Conservation (phyloP, 129 eudicot species). For the Pseudognaphalium luteoalbum region DNA sequence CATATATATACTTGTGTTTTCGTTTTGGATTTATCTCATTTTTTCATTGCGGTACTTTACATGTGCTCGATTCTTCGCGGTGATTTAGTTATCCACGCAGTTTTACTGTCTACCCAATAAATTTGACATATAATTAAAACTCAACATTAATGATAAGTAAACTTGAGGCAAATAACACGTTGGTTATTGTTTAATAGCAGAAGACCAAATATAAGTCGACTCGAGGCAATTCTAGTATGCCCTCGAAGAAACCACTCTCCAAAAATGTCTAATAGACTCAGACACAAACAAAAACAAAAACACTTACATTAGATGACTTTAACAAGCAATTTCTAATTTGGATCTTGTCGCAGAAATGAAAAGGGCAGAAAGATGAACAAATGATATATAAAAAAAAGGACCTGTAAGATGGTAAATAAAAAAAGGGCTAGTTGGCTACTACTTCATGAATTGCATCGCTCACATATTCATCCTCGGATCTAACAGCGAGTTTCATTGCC, state of each 20-base stretch:
- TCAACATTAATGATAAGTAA: background rate
- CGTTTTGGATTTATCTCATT: background rate
- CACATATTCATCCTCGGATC: slow-evolving; percentile 77
- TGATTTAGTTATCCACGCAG: background rate
- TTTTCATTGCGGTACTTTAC: background rate
- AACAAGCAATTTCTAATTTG: background rate
- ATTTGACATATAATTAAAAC: background rate
- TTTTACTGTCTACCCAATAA: background rate
- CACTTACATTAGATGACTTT: background rate
- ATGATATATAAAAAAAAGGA: background rate
- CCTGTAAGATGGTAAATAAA: background rate
- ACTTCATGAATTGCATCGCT: slow-evolving; percentile 88
- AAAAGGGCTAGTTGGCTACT: slow-evolving; percentile 61
- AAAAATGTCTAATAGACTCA: background rate
- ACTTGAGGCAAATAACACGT: background rate
- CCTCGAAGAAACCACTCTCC: background rate
- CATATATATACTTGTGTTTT: too few relatives aligned
- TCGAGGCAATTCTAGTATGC: background rate
- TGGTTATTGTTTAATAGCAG: background rate
- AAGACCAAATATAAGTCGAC: background rate
- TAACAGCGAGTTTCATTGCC: slow-evolving; percentile 88
- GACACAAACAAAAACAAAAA: slow-evolving; percentile 1
- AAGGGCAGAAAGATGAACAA: background rate
- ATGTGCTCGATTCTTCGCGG: background rate
- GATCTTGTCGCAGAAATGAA: background rate